Conservation (phyloP, 345 rosid species). For the Iberis pinnata region DNA sequence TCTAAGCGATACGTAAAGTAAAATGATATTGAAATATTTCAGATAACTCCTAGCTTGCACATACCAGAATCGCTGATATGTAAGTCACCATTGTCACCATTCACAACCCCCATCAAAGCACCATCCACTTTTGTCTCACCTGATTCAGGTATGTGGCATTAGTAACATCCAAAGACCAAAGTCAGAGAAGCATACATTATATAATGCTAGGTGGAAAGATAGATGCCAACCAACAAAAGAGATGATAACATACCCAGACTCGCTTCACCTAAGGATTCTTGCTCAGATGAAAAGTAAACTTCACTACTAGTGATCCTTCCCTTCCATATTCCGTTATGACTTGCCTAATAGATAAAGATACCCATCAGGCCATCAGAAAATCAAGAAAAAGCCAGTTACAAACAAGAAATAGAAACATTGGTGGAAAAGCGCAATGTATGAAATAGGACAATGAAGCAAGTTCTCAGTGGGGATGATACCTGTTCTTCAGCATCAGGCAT, state of each 20-base stretch:
- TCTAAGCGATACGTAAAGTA: not conserved
- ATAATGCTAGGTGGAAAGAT: slow-evolving; percentile 2
- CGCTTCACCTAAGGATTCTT: slow-evolving; percentile 35
- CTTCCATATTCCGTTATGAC: slow-evolving; percentile 55
- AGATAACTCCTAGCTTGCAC: not conserved
- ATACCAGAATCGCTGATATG: slow-evolving; percentile 17
- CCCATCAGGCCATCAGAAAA: not conserved
- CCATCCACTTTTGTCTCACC: slow-evolving; percentile 35
- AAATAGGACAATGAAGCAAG: not conserved
- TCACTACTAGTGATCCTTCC: slow-evolving; percentile 61
- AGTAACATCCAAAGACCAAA: slow-evolving; percentile 9
- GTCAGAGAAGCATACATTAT: slow-evolving; percentile 6
- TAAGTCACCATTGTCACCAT: slow-evolving; percentile 11
- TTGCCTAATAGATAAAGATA: slow-evolving; percentile 34
- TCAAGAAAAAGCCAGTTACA: slow-evolving; percentile 13
- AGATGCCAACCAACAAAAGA: slow-evolving; percentile 12
- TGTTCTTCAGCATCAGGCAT: slow-evolving; percentile 65
- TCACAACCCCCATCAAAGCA: slow-evolving; percentile 7
- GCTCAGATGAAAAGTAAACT: slow-evolving; percentile 37
- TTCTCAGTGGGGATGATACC: slow-evolving; percentile 33
- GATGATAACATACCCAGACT: slow-evolving; percentile 32
- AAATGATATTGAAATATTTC: slow-evolving; percentile 4
- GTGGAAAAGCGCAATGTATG: not conserved
- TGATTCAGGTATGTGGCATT: slow-evolving; percentile 3
- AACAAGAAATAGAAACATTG: slow-evolving; percentile 8